A percentile compares a stretch with the other conserved stretches of the same genome.
These are phyloP conservation scores for Zizania latifolia DNA, from an alignment of 176 grass and related monocot species.

Conservation along the genomic window DNA sequence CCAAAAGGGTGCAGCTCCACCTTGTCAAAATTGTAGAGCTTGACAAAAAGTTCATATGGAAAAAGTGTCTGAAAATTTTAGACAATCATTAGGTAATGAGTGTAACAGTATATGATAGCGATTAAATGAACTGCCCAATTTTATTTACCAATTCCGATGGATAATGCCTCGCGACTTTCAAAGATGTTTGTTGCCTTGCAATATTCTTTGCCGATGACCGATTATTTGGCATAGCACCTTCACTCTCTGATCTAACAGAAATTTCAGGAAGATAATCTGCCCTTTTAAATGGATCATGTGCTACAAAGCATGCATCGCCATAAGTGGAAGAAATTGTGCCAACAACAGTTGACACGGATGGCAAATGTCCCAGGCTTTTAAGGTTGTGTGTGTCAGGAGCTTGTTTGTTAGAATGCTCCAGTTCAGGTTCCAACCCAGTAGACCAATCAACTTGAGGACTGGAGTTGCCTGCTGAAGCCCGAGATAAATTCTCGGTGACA, in stretches of 20 bases:
- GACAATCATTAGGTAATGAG: conserved; percentile 27
- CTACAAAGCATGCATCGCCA: not conserved
- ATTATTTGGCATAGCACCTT: conserved; percentile 25
- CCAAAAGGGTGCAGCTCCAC: conserved; percentile 72
- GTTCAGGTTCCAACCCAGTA: conserved; percentile 19
- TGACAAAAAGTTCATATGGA: conserved; percentile 60
- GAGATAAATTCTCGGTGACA: conserved; percentile 5
- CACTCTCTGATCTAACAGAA: conserved; percentile 30
- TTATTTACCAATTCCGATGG: conserved; percentile 62
- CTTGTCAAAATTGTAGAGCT: conserved; percentile 72
- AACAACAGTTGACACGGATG: conserved; percentile 30
- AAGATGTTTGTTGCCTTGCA: conserved; percentile 41
- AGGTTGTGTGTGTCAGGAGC: not conserved
- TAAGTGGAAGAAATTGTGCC: conserved; percentile 29
- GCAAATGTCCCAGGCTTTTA: conserved; percentile 19
- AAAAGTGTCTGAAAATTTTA: conserved; percentile 52
- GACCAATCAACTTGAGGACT: conserved; percentile 7
- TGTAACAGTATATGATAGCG: conserved; percentile 1
- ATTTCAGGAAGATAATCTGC: conserved; percentile 22
- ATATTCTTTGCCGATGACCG: conserved; percentile 34
- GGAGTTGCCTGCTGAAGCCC: not conserved
- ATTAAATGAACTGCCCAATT: conserved; percentile 4
- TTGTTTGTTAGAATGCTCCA: conserved; percentile 24
- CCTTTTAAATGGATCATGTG: conserved; percentile 30
- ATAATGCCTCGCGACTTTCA: conserved; percentile 48